phyloP scores from a whole-genome alignment of 371 early-diverging fungal species.

The Zychaea mexicana region DNA sequence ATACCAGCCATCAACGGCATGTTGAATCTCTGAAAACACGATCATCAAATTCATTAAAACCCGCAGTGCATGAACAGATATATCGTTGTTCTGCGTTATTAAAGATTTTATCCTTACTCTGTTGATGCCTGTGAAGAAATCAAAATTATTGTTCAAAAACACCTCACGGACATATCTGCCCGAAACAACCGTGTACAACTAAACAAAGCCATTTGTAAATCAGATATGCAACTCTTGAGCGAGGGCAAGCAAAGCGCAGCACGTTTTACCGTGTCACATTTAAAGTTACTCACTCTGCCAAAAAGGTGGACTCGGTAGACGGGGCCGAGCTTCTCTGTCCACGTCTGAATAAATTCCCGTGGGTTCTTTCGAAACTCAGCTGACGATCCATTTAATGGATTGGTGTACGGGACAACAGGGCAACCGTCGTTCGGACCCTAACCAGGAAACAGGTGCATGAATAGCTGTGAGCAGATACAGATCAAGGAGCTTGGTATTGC shows the following conservation, averaged over 20 bases:
- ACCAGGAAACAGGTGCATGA: neutral
- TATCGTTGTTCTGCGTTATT: neutral
- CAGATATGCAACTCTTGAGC: no score
- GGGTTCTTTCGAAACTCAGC: constrained; percentile 12
- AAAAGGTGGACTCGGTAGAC: constrained; percentile 17
- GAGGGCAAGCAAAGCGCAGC: no score
- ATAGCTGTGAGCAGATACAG: neutral
- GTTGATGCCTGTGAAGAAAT: constrained; percentile 11
- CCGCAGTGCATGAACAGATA: neutral
- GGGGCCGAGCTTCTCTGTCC: constrained; percentile 12
- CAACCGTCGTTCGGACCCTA: constrained; percentile 4
- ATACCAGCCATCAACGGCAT: neutral
- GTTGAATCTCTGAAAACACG: constrained; percentile 6
- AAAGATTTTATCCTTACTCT: constrained; percentile 3
- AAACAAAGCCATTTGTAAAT: neutral
- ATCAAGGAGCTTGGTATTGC: neutral
- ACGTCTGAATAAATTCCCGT: constrained; percentile 13
- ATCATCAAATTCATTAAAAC: neutral
- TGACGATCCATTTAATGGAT: constrained; percentile 19
- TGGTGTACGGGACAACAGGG: constrained; percentile 14
- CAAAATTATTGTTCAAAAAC: constrained; percentile 20
- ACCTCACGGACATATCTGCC: constrained; percentile 20
- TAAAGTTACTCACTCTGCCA: constrained; percentile 9
- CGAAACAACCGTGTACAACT: constrained; percentile 18
- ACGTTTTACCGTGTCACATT: neutral